A percentile compares a stretch with the other conserved stretches of the same genome.
These are phyloP conservation scores for Trichosporon faecale DNA, from an alignment of 1,284 basidiomycete species.

Conservation along the genomic window DNA sequence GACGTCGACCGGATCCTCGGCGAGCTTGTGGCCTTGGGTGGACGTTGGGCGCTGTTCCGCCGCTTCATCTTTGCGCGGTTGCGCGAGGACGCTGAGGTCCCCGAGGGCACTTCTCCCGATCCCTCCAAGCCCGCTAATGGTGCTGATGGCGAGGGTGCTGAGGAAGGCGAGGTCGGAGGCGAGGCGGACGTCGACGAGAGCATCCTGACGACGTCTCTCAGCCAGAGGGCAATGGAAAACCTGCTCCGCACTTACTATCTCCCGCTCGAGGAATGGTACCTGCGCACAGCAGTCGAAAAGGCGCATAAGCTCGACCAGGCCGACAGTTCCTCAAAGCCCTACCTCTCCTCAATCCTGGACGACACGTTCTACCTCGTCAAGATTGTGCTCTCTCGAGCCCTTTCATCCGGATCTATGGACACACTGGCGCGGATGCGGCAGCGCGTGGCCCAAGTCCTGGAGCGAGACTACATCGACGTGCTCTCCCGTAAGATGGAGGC, in stretches of 20 bases:
- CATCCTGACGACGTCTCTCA: neutral
- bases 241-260: conserved; percentile 73
- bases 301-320: conserved; percentile 62
- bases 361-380: conserved; percentile 93
- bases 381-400: conserved; percentile 67
- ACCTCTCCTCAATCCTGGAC: conserved; percentile 65
- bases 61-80: conserved; percentile 73
- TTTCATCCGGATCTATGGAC: conserved; percentile 67
- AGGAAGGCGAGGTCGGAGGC: neutral
- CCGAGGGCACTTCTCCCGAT: neutral
- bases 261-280: conserved; percentile 89
- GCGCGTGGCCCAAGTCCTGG: conserved; percentile 68
- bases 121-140: neutral
- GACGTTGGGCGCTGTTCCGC: conserved; percentile 86
- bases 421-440: conserved; percentile 62
- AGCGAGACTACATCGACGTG: conserved; percentile 72
- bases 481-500: conserved; percentile 80
- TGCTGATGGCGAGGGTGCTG: neutral
- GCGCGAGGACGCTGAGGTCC: neutral
- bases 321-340: conserved; percentile 62
- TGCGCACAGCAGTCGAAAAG: conserved; percentile 82
- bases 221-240: conserved; percentile 62
- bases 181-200: neutral
- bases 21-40: conserved; percentile 82
- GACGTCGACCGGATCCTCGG: conserved; percentile 85